phyloP scores from a whole-genome alignment of 164 flowering plant species.

The Litsea cubeba region DNA sequence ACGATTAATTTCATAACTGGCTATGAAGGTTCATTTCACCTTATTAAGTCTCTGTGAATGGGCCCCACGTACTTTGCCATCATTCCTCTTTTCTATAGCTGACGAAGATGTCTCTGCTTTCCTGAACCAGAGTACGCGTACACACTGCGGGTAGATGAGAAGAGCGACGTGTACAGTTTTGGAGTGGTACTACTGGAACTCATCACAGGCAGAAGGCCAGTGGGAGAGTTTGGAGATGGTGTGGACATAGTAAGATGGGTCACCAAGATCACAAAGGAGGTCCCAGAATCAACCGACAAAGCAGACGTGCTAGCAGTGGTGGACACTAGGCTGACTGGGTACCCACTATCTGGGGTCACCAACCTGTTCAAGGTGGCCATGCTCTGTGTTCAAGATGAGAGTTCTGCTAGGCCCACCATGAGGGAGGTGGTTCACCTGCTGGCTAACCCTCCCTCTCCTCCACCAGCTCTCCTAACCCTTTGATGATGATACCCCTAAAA shows the following conservation, averaged over 20 bases:
- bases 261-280: constrained; percentile 48
- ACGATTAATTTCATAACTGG: too few relatives aligned
- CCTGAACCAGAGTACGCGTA: constrained; percentile 72
- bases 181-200: constrained; percentile 90
- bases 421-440: constrained; percentile 89
- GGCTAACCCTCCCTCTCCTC: constrained; percentile 45
- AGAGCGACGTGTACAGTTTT: constrained; percentile 95
- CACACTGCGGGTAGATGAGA: constrained; percentile 86
- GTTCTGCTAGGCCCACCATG: constrained; percentile 77
- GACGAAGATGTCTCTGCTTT: neutral
- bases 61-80: too few relatives aligned
- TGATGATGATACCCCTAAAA: neutral
- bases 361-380: constrained; percentile 81
- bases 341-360: constrained; percentile 47
- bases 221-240: constrained; percentile 90
- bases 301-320: constrained; percentile 57
- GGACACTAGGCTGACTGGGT: constrained; percentile 61
- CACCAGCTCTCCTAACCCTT: constrained; percentile 7
- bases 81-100: neutral
- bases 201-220: constrained; percentile 78
- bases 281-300: constrained; percentile 46
- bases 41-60: too few relatives aligned
- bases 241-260: constrained; percentile 95
- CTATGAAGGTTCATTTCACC: too few relatives aligned
- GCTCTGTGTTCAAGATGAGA: constrained; percentile 81